These are phyloP conservation scores for Bacidia rubella DNA, from an alignment of 495 filamentous ascomycete genomes.

Conservation along the genomic window DNA sequence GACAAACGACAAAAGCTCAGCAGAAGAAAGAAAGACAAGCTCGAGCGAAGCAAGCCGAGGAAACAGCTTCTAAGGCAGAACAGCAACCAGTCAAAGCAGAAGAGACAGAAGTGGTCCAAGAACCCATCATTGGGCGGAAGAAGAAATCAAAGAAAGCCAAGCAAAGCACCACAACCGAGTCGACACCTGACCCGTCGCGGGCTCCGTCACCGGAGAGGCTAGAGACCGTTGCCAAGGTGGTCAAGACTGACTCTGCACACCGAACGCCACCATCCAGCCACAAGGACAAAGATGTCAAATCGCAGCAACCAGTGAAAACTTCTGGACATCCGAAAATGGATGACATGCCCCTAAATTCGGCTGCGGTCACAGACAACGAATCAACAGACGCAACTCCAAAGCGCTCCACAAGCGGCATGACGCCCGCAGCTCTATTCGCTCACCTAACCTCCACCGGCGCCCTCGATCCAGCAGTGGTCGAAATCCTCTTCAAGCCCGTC, in stretches of 20 bases:
- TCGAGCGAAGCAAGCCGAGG: conserved; percentile 47
- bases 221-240: conserved; percentile 16
- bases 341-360: conserved; percentile 13
- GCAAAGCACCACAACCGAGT: conserved; percentile 25
- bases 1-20: conserved; percentile 78
- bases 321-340: conserved; percentile 20
- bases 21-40: conserved; percentile 70
- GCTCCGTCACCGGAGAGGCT: conserved; percentile 25
- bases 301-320: conserved; percentile 23
- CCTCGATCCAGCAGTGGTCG: conserved; percentile 34
- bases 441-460: conserved; percentile 36
- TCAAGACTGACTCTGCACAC: conserved; percentile 22
- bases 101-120: conserved; percentile 47
- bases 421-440: conserved; percentile 30
- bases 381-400: neutral
- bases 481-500: conserved; percentile 39
- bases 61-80: conserved; percentile 46
- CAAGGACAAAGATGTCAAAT: conserved; percentile 17
- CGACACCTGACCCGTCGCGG: conserved; percentile 29
- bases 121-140: conserved; percentile 72
- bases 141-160: conserved; percentile 78
- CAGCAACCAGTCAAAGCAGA: conserved; percentile 36
- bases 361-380: too few relatives aligned
- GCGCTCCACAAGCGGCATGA: conserved; percentile 12
- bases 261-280: conserved; percentile 21